Evolutionary conservation across 768 basidiomycete species (phyloP).

Genomic region (Tricholoma sp.): DNA sequence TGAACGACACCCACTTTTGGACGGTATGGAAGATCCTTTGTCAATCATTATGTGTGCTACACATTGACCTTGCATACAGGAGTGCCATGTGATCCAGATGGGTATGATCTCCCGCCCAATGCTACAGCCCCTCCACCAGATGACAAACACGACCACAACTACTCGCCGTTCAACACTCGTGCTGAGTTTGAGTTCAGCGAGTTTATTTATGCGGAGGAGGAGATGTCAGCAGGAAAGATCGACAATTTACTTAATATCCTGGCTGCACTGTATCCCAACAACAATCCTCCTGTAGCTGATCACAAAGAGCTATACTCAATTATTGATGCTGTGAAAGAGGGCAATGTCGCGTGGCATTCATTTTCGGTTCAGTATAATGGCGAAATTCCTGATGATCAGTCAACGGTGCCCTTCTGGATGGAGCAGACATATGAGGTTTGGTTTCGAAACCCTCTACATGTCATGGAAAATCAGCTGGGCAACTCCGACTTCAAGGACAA

Average conservation of each 20-base stretch:
- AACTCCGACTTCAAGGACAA: slow-evolving; percentile 23
- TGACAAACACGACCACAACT: neutral
- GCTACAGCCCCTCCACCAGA: neutral
- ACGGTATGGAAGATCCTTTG: neutral
- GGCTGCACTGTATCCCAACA: neutral
- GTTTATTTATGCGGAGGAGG: neutral
- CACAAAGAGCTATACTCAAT: slow-evolving; percentile 1
- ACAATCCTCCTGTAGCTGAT: neutral
- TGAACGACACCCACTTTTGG: neutral
- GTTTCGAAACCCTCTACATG: slow-evolving; percentile 22
- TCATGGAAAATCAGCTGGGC: slow-evolving; percentile 23
- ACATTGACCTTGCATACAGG: neutral
- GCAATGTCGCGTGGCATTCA: slow-evolving; percentile 30
- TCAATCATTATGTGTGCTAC: neutral
- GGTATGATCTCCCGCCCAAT: neutral
- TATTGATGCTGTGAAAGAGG: slow-evolving; percentile 28
- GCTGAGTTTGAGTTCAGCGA: neutral
- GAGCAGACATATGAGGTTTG: slow-evolving; percentile 22
- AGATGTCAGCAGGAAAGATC: neutral
- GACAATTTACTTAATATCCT: neutral
- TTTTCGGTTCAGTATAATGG: slow-evolving; percentile 22
- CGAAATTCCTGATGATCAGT: slow-evolving; percentile 11
- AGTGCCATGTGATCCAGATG: neutral
- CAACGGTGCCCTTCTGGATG: slow-evolving; percentile 26
- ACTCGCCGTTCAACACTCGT: neutral